Percentiles rank a stretch among this genome's conserved stretches.
Evolutionary conservation across 2,329 filamentous ascomycete species (phyloP).

Genomic region (Fusarium cicatricum): DNA sequence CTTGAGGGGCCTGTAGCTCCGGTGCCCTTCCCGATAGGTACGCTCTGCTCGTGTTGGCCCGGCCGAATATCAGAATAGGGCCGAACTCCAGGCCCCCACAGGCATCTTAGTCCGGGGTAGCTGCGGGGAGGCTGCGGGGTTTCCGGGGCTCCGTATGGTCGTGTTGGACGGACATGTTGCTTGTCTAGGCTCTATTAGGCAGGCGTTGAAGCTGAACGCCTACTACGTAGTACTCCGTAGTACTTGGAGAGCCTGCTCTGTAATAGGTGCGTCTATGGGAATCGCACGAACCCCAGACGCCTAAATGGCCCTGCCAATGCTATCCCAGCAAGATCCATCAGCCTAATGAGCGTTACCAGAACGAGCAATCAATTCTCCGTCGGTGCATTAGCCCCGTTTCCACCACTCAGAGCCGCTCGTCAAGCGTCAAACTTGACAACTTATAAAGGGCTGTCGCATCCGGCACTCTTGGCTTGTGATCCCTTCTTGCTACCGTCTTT

Average conservation of each 20-base stretch:
- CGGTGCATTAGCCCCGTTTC: neutral
- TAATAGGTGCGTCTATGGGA: constrained; percentile 35
- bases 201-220: too few relatives aligned
- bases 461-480: constrained; percentile 8
- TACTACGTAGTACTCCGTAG: neutral
- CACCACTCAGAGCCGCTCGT: neutral
- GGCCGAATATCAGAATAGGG: too few relatives aligned
- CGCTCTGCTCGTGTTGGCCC: too few relatives aligned
- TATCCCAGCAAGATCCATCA: constrained; percentile 13
- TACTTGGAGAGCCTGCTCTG: constrained; percentile 4
- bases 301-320: constrained; percentile 24
- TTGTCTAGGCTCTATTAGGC: too few relatives aligned
- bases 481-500: neutral
- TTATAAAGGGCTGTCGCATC: constrained; percentile 1
- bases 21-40: too few relatives aligned
- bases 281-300: constrained; percentile 38
- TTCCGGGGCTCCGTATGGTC: too few relatives aligned
- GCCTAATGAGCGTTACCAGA: too few relatives aligned
- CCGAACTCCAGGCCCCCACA: too few relatives aligned
- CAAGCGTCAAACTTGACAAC: too few relatives aligned
- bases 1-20: too few relatives aligned
- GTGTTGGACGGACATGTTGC: too few relatives aligned
- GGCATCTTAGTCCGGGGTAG: too few relatives aligned
- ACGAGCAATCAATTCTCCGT: constrained; percentile 1
- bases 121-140: constrained; percentile 2